Evolutionary conservation across 1,139 yeast genomes (phyloP).

Genomic region (Diutina catenulata): DNA sequence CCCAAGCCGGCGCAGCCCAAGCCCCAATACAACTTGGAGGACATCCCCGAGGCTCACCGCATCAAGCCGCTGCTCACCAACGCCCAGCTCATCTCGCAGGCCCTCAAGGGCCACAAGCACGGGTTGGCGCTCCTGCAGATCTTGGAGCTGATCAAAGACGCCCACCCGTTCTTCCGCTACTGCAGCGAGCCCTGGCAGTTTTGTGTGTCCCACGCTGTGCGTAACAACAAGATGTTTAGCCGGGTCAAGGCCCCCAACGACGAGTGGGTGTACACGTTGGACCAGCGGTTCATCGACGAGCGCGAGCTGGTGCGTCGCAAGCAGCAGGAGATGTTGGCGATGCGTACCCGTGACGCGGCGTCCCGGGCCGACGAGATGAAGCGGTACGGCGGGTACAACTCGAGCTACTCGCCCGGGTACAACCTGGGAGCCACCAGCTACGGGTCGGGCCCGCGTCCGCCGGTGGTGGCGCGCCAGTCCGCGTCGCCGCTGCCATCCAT

Average conservation of each 20-base stretch:
- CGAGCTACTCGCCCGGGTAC: not conserved
- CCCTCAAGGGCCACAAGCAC: slow-evolving; percentile 42
- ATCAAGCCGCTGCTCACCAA: slow-evolving; percentile 74
- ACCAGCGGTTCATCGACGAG: slow-evolving; percentile 72
- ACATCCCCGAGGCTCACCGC: slow-evolving; percentile 78
- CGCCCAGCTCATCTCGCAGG: slow-evolving; percentile 69
- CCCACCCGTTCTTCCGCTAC: slow-evolving; percentile 83
- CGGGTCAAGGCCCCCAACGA: slow-evolving; percentile 53
- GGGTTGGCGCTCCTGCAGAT: slow-evolving; percentile 83
- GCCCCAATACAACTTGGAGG: slow-evolving; percentile 54
- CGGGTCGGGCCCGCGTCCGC: slow-evolving; percentile 3
- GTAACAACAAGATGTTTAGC: slow-evolving; percentile 74
- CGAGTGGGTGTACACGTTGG: slow-evolving; percentile 90
- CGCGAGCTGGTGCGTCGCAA: slow-evolving; percentile 65
- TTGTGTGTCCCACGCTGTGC: slow-evolving; percentile 78
- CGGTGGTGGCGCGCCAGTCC: slow-evolving; percentile 12
- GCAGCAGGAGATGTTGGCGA: slow-evolving; percentile 51
- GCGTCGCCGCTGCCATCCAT: slow-evolving; percentile 19
- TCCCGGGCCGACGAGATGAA: not conserved
- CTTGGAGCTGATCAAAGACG: slow-evolving; percentile 72
- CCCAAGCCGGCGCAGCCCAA: slow-evolving; percentile 37
- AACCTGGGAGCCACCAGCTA: slow-evolving; percentile 7
- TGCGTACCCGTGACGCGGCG: slow-evolving; percentile 41
- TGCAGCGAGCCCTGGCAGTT: slow-evolving; percentile 98
- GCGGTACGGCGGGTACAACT: not conserved